Conservation (phyloP, 768 basidiomycete species). For the Wakefieldia striispora region DNA sequence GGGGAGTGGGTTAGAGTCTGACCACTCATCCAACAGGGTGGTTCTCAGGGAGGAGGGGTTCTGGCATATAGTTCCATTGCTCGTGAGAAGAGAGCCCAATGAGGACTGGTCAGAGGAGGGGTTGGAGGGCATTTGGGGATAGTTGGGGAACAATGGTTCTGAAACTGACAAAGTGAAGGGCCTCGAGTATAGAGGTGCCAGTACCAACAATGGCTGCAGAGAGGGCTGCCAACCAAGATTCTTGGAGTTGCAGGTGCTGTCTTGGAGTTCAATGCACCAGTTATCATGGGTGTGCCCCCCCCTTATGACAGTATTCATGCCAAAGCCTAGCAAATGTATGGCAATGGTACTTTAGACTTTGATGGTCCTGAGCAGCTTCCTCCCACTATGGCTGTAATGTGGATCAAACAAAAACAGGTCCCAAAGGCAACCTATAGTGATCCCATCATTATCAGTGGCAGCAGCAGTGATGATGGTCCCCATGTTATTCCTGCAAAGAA, state of each 20-base stretch:
- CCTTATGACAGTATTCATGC: background rate
- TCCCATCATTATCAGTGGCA: conserved; percentile 2
- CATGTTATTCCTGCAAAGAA: background rate
- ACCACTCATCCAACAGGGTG: too few relatives aligned
- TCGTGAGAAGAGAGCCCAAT: too few relatives aligned
- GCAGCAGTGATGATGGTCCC: conserved; percentile 1
- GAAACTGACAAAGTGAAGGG: too few relatives aligned
- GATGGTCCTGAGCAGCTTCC: background rate
- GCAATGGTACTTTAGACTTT: background rate
- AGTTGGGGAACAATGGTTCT: too few relatives aligned
- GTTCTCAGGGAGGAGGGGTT: too few relatives aligned
- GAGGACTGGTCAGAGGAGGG: too few relatives aligned
- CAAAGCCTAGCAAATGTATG: conserved; percentile 4
- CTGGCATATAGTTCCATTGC: too few relatives aligned
- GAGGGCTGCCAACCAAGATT: too few relatives aligned
- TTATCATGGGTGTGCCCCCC: background rate
- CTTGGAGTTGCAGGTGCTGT: conserved; percentile 4
- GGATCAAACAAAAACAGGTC: background rate
- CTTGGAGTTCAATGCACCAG: background rate
- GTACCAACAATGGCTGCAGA: too few relatives aligned
- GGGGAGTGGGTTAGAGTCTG: too few relatives aligned
- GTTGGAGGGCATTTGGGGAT: too few relatives aligned
- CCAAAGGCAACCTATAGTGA: background rate
- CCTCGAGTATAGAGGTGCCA: too few relatives aligned
- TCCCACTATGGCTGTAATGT: background rate